phyloP scores from a whole-genome alignment of 2,329 filamentous ascomycete species.

The Elsinoe perseae region DNA sequence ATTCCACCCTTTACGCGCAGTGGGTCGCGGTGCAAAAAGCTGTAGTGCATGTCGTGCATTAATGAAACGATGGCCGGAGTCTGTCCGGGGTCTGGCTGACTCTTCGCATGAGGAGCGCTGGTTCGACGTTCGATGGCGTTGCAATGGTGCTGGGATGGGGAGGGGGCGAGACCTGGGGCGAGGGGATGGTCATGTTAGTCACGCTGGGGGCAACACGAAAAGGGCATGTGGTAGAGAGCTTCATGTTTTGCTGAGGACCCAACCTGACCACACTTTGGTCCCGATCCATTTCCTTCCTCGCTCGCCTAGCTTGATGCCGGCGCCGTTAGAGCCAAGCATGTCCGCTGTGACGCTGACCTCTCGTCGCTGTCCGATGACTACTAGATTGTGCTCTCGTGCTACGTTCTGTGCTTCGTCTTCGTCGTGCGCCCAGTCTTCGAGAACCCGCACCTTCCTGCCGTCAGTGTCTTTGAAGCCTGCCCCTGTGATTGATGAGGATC shows the following conservation, averaged over 20 bases:
- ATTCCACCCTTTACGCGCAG: not conserved
- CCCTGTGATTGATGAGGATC: conserved; percentile 38
- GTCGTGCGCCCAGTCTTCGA: conserved; percentile 40
- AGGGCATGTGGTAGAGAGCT: not conserved
- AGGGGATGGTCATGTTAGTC: not conserved
- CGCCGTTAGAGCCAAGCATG: conserved; percentile 24
- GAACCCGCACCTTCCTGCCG: conserved; percentile 49
- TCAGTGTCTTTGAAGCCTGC: conserved; percentile 54
- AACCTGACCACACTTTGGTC: conserved; percentile 33
- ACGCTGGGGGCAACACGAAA: not conserved
- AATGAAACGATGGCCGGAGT: not conserved
- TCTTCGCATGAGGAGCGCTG: not conserved
- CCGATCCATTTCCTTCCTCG: conserved; percentile 37
- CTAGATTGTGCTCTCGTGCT: conserved; percentile 34
- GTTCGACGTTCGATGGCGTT: not conserved
- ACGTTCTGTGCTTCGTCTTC: conserved; percentile 36
- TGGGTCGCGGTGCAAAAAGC: not conserved
- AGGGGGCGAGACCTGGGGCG: not conserved
- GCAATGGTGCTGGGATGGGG: not conserved
- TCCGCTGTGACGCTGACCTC: conserved; percentile 28
- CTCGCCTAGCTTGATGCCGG: conserved; percentile 22
- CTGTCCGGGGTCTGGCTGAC: not conserved
- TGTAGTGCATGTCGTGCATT: conserved; percentile 6
- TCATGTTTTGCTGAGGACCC: conserved; percentile 25
- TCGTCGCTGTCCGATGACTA: conserved; percentile 23